phyloP scores from a whole-genome alignment of 2,329 filamentous ascomycete genomes.

The Cercospora nicotianae region DNA sequence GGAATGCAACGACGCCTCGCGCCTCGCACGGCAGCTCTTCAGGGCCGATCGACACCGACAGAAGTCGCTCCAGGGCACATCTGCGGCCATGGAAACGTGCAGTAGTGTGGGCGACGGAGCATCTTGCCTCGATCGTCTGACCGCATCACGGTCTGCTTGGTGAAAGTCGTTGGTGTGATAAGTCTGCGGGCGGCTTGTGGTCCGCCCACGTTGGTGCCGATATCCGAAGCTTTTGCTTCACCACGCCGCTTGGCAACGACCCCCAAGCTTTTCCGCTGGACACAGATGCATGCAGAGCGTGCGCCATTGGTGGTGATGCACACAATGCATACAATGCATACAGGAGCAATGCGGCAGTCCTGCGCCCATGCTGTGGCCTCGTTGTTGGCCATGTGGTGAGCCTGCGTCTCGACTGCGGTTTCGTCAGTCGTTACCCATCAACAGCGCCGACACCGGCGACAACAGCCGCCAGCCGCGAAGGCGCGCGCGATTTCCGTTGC shows the following conservation, averaged over 20 bases:
- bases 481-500: not conserved
- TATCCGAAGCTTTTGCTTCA: not conserved
- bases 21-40: conserved; percentile 1
- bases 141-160: not conserved
- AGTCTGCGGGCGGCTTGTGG: not conserved
- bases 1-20: conserved; percentile 9
- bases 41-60: not conserved
- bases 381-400: not conserved
- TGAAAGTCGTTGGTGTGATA: not conserved
- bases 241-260: not conserved
- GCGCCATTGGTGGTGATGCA: not conserved
- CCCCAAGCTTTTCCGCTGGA: not conserved
- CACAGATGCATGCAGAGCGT: not conserved
- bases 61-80: not conserved
- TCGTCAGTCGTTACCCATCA: not conserved
- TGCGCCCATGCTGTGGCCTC: not conserved
- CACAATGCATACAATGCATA: not conserved
- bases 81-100: not conserved
- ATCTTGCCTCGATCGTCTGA: not conserved
- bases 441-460: not conserved
- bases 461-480: not conserved
- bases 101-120: not conserved
- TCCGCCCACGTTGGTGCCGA: not conserved
- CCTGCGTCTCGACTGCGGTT: not conserved
- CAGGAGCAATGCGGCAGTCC: not conserved